Percentiles rank a stretch among this genome's conserved stretches.
Conservation (phyloP, 2,329 filamentous ascomycete genomes). For the Microdochium trichocladiopsis region DNA sequence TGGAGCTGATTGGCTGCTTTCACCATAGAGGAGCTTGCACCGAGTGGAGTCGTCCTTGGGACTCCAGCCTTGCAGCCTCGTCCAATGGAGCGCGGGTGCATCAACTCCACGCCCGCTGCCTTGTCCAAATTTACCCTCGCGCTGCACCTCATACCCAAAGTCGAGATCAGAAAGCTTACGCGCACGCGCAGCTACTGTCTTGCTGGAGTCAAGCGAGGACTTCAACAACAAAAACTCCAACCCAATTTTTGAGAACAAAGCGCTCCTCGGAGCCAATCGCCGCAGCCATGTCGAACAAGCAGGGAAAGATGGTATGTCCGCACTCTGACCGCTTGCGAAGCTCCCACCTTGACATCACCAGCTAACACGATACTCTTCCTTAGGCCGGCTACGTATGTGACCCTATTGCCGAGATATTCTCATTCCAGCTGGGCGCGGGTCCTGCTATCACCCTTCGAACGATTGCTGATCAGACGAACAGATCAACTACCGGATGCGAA, state of each 20-base stretch:
- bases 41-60: conserved; percentile 1
- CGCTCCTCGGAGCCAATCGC: conserved; percentile 34
- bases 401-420: conserved; percentile 8
- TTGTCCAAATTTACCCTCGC: conserved; percentile 30
- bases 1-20: neutral
- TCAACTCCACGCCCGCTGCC: conserved; percentile 19
- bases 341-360: conserved; percentile 44
- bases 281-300: conserved; percentile 74
- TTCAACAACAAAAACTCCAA: conserved; percentile 22
- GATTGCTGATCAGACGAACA: conserved; percentile 32
- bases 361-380: conserved; percentile 49
- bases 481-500: conserved; percentile 99
- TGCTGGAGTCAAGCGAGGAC: conserved; percentile 24
- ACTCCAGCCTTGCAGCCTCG: conserved; percentile 16
- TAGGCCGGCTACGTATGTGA: conserved; percentile 66
- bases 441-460: conserved; percentile 2
- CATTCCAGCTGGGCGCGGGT: too few species aligned
- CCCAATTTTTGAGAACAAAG: conserved; percentile 38
- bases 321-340: conserved; percentile 28
- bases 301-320: conserved; percentile 95
- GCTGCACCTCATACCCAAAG: conserved; percentile 25
- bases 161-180: conserved; percentile 33
- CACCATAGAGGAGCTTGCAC: neutral
- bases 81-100: neutral
- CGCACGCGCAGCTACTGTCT: conserved; percentile 27